Base-by-base conservation (phyloP, 2,329 filamentous ascomycete genomes). In the Botrytis porri region DNA sequence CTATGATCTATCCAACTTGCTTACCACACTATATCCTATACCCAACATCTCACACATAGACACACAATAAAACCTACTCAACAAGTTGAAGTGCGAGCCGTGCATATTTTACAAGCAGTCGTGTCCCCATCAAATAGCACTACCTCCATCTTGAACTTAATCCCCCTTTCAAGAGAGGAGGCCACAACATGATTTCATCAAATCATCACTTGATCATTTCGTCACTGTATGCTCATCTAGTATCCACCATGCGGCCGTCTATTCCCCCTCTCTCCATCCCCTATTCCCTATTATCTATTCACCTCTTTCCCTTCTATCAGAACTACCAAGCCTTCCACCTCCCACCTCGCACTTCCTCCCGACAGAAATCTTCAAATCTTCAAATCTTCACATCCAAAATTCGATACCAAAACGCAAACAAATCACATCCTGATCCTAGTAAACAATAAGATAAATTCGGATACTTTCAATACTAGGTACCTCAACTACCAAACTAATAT, bases 331-430 rank as follows among this genome's bases (percentile, higher is more conserved):
- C n/a, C 22, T 25, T 3, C 22, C 22, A 51, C 12, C 25, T n/a
- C 25, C 1, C 12, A 16, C 5, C 51, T n/a, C 14, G n/a, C n/a
- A 29, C 0, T 3, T 18, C 2, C 51, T 54, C n/a, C 14, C 14
- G 1, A 29, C 2, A 54, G 3, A 51, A 51, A 51, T 7, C 25
- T 51, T 51, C 25, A n/a, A 2, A 51, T 29, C 10, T 25, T n/a
- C 4, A n/a, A n/a, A n/a, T n/a, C n/a, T n/a, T n/a, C n/a, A n/a
- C n/a, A n/a, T n/a, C n/a, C n/a, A n/a, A n/a, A n/a, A n/a, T n/a
- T n/a, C n/a, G n/a, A n/a, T n/a, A n/a, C 25, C 14, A 6, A 54
- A n/a, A 54, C 16, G 3, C 25, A 54, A 6, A 16, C 22, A 5
- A 51, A 54, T 29, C 51, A 54, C 14, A 54, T 54, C n/a, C 41